phyloP scores from a whole-genome alignment of 805 yeast species.

The Vanderwaltozyma yarrowii region DNA sequence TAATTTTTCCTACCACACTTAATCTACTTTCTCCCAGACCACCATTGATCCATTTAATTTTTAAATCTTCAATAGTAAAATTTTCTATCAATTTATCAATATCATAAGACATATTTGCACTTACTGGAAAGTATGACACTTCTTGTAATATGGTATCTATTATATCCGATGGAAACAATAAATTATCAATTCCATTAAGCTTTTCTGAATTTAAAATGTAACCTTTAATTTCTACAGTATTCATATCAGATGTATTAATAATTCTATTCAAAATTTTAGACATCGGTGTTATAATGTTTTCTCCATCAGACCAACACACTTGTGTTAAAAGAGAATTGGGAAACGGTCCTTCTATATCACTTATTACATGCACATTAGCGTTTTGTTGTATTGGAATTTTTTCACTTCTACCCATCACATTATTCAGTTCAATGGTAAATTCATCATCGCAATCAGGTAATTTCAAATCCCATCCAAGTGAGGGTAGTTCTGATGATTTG shows the following conservation, averaged over 20 bases:
- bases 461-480: conserved; percentile 29
- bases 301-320: conserved; percentile 26
- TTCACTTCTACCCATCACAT: neutral
- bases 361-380: conserved; percentile 3
- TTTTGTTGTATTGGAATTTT: conserved; percentile 4
- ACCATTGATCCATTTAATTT: conserved; percentile 27
- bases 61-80: conserved; percentile 30
- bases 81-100: conserved; percentile 25
- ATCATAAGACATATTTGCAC: conserved; percentile 16
- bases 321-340: conserved; percentile 18
- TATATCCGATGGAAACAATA: conserved; percentile 11
- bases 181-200: neutral
- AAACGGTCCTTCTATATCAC: conserved; percentile 16
- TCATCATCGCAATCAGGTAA: conserved; percentile 30
- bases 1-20: conserved; percentile 32
- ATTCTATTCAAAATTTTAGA: conserved; percentile 18
- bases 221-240: conserved; percentile 15
- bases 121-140: conserved; percentile 13
- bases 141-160: conserved; percentile 10
- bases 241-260: conserved; percentile 12
- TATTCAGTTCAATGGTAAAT: conserved; percentile 19
- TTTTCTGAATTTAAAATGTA: conserved; percentile 2
- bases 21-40: conserved; percentile 24
- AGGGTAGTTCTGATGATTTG: conserved; percentile 22
- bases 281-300: conserved; percentile 25